A percentile compares a stretch with the other conserved stretches of the same genome.
phyloP scores from a whole-genome alignment of 225 moss, liverwort and hornwort species.

The Ulota crispa region DNA sequence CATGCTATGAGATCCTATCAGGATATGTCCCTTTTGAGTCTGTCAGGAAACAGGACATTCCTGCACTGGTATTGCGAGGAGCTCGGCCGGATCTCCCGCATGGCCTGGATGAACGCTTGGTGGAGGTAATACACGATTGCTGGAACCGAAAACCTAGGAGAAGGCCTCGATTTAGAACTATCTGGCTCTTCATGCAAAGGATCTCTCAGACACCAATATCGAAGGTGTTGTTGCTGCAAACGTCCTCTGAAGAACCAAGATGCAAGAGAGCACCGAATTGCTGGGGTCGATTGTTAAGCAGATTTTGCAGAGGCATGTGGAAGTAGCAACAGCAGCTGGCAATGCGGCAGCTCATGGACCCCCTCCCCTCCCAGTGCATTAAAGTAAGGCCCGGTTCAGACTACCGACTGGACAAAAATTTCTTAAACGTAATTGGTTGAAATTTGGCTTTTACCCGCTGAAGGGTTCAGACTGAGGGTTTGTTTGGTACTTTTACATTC shows the following conservation, averaged over 20 bases:
- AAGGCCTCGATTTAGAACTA: neutral
- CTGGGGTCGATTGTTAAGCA: neutral
- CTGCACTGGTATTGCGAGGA: neutral
- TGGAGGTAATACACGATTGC: rapidly evolving
- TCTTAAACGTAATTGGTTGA: too few relatives aligned
- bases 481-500: too few relatives aligned
- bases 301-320: neutral
- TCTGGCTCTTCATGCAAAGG: neutral
- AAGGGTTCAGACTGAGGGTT: too few relatives aligned
- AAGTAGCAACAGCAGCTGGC: neutral
- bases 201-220: too few relatives aligned
- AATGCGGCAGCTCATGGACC: neutral
- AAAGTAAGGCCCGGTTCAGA: rapidly evolving
- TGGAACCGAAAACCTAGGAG: neutral
- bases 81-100: neutral
- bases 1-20: constrained; percentile 4
- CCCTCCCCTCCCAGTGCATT: rapidly evolving
- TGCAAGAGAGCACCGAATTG: neutral
- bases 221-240: neutral
- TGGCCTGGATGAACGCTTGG: neutral
- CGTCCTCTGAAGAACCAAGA: neutral
- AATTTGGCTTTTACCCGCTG: too few relatives aligned
- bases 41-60: neutral
- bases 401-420: too few relatives aligned
- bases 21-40: neutral